These are phyloP conservation scores for Annulohypoxylon maeteangense DNA, from an alignment of 495 filamentous ascomycete genomes.

Conservation along the genomic window DNA sequence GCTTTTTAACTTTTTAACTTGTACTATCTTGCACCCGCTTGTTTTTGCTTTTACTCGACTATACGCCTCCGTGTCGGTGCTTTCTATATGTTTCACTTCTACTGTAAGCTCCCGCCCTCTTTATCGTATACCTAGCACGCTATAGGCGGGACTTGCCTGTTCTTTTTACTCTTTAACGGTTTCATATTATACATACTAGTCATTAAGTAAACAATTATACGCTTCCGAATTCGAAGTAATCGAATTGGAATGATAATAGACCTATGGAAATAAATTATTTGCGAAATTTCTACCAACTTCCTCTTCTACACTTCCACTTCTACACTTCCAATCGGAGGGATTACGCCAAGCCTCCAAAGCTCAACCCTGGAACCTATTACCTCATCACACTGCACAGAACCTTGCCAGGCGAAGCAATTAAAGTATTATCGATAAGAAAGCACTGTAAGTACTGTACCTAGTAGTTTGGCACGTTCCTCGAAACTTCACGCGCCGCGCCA, in stretches of 20 bases:
- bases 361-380: neutral
- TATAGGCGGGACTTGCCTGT: neutral
- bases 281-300: too few species aligned
- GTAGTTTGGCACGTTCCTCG: conserved; percentile 9
- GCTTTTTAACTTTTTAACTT: neutral
- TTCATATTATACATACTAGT: too few species aligned
- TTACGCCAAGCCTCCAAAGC: neutral
- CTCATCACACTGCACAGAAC: neutral
- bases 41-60: neutral
- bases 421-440: conserved; percentile 10
- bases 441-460: neutral
- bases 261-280: too few species aligned
- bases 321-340: neutral
- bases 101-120: neutral
- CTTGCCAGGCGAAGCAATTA: conserved; percentile 21
- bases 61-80: too few species aligned
- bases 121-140: neutral
- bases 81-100: too few species aligned
- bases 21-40: neutral
- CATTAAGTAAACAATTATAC: too few species aligned
- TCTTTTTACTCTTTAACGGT: neutral
- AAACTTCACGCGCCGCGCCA: conserved; percentile 25
- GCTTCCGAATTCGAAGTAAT: too few species aligned
- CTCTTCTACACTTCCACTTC: too few species aligned
- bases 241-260: too few species aligned